Evolutionary conservation across 192 early-diverging fungal species (phyloP), one percentile per base, ranked within the genome.

Genomic region (Coemansia sp.): DNA sequence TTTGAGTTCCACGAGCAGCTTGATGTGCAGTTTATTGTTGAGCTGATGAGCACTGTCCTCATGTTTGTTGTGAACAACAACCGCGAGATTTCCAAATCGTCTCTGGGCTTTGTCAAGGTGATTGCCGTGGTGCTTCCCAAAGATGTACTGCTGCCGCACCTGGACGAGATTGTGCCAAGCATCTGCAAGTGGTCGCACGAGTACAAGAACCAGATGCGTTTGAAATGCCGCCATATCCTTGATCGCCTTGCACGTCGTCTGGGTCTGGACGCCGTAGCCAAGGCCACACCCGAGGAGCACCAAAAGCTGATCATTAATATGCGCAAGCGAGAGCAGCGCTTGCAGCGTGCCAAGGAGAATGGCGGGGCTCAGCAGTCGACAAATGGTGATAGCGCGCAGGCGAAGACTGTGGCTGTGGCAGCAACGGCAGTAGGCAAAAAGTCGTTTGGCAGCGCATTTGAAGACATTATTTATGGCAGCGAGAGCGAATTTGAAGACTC

Each of bases 91-190:
- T 90, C 93, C 50, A 93, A 94, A 76, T 84, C 93, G 17, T 91
- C 88, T 8, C 79, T 99, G 9, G 95, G 95, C 5, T 95, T 97
- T 74, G 84, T 96, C 76, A 99, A 99, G 84, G 94, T 97, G 2
- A 87, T 86, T 39, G 84, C 90, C 3, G 91, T 97, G 23, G 81
- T 86, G 23, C 64, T 99, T 27, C 89, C 90, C 60, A 84, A 84
- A 51, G 87, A 88, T 3, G 63, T 88, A 21, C 74, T 99, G 21
- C 83, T 84, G 50, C 84, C 83, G 4, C 88, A 91, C 52, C 83
- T 99, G 62, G 79, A 75, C 53, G 77, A 85, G 29, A 90, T 97
- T 71, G 87, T 96, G 27, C 50, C 57, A 6, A 80, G 87, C 5
- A 87, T 98, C 38, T 79, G 96, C 51, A 85, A 86, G 52, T 93